Percentiles rank a stretch among this genome's conserved stretches.
These are phyloP conservation scores for Aspergillus phoenicis DNA, from an alignment of 2,329 filamentous ascomycete species.

Conservation along the genomic window DNA sequence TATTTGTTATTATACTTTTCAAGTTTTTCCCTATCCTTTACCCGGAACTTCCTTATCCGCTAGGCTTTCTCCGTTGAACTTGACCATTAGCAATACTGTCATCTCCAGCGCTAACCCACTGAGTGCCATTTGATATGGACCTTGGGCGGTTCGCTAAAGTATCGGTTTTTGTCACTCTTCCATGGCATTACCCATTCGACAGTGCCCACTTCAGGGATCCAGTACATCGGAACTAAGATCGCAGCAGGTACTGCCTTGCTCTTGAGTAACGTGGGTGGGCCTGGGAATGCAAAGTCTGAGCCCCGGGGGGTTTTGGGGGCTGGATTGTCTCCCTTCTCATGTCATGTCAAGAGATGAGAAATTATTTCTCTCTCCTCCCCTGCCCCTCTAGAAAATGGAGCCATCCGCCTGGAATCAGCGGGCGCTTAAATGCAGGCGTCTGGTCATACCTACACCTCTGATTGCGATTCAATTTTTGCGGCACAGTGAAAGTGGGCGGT, in stretches of 20 bases:
- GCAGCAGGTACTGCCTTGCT: conserved; percentile 20
- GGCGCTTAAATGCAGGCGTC: conserved; percentile 43
- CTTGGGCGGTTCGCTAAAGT: conserved; percentile 20
- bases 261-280: conserved; percentile 23
- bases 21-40: neutral
- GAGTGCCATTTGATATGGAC: conserved; percentile 22
- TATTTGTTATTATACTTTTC: neutral
- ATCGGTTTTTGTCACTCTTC: conserved; percentile 14
- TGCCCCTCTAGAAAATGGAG: conserved; percentile 23
- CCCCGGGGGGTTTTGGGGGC: conserved; percentile 35
- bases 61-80: neutral
- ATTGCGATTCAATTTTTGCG: conserved; percentile 31
- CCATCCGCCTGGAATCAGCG: conserved; percentile 30
- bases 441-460: conserved; percentile 34
- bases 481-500: conserved; percentile 35
- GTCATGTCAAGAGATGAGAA: conserved; percentile 21
- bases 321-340: conserved; percentile 26
- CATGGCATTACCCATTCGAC: conserved; percentile 19
- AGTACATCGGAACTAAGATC: conserved; percentile 26
- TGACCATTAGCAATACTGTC: neutral
- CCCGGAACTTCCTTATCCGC: neutral
- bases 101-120: conserved; percentile 25
- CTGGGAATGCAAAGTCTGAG: conserved; percentile 33
- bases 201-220: conserved; percentile 26
- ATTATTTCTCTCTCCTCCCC: conserved; percentile 13